These are phyloP conservation scores for Penicillium turbatum DNA, from an alignment of 495 filamentous ascomycete genomes.

Conservation along the genomic window DNA sequence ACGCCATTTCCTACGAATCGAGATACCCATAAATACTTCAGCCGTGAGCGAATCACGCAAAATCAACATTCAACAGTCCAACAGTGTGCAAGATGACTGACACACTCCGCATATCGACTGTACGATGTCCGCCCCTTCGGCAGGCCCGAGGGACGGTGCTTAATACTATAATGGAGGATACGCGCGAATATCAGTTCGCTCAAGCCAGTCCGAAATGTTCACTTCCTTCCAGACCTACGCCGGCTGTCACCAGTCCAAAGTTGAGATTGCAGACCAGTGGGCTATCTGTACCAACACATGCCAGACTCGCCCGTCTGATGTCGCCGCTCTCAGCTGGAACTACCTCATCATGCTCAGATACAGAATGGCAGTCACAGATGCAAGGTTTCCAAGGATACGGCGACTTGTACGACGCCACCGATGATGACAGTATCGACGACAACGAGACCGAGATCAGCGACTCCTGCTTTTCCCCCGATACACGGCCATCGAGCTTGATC, in stretches of 20 bases:
- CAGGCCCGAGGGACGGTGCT: slow-evolving; percentile 67
- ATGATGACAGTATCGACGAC: slow-evolving; percentile 51
- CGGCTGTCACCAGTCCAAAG: slow-evolving; percentile 25
- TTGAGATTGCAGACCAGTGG: slow-evolving; percentile 39
- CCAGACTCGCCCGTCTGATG: slow-evolving; percentile 28
- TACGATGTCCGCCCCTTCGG: slow-evolving; percentile 56
- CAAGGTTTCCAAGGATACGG: slow-evolving; percentile 61
- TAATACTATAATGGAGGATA: slow-evolving; percentile 87
- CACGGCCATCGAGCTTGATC: slow-evolving; percentile 38
- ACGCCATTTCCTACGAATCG: slow-evolving; percentile 24
- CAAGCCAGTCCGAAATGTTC: slow-evolving; percentile 13
- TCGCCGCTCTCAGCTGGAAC: slow-evolving; percentile 38
- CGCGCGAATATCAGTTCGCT: slow-evolving; percentile 29
- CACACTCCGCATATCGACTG: slow-evolving; percentile 55
- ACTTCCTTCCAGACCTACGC: slow-evolving; percentile 2
- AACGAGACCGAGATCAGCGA: slow-evolving; percentile 44
- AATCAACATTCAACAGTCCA: slow-evolving; percentile 21
- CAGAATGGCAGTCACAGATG: slow-evolving; percentile 46
- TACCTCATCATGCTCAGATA: slow-evolving; percentile 42
- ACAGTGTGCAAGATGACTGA: slow-evolving; percentile 51
- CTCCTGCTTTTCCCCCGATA: slow-evolving; percentile 43
- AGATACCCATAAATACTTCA: slow-evolving; percentile 37
- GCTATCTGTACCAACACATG: slow-evolving; percentile 28
- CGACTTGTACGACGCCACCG: slow-evolving; percentile 79
- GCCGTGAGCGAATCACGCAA: slow-evolving; percentile 11